These are phyloP conservation scores for Saccharomyces pastorianus DNA, from an alignment of 1,139 yeast species.

Conservation along the genomic window DNA sequence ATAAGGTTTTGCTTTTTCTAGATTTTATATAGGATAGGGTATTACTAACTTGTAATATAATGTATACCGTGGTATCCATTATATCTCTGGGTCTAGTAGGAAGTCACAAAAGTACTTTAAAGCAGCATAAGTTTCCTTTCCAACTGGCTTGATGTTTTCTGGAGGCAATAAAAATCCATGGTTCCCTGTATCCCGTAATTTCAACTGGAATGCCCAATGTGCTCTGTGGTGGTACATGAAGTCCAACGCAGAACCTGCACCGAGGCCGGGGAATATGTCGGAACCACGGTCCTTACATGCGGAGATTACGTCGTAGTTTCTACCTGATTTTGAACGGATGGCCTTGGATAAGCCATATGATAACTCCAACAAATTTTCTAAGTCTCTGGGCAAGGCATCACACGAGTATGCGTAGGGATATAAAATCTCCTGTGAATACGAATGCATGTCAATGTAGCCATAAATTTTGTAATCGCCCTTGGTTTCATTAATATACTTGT, in stretches of 20 bases:
- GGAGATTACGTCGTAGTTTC: constrained; percentile 57
- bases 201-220: constrained; percentile 76
- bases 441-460: constrained; percentile 77
- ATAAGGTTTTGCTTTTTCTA: not conserved
- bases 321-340: constrained; percentile 55
- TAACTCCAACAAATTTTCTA: constrained; percentile 69
- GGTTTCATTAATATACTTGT: constrained; percentile 53
- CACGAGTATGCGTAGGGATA: constrained; percentile 82
- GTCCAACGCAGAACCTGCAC: constrained; percentile 76
- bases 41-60: not conserved
- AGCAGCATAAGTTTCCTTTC: constrained; percentile 63
- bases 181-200: constrained; percentile 73
- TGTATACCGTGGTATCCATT: not conserved
- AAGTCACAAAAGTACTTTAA: constrained; percentile 63
- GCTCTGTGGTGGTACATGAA: constrained; percentile 79
- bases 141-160: constrained; percentile 65
- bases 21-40: not conserved
- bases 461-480: constrained; percentile 53
- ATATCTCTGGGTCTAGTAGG: constrained; percentile 39
- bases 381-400: constrained; percentile 62
- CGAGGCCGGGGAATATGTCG: constrained; percentile 63
- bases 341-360: constrained; percentile 76
- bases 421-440: constrained; percentile 74
- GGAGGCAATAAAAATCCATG: constrained; percentile 78
- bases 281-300: constrained; percentile 71